Evolutionary conservation across 140 eudicot genomes (phyloP).

Genomic region (Cichorium intybus): DNA sequence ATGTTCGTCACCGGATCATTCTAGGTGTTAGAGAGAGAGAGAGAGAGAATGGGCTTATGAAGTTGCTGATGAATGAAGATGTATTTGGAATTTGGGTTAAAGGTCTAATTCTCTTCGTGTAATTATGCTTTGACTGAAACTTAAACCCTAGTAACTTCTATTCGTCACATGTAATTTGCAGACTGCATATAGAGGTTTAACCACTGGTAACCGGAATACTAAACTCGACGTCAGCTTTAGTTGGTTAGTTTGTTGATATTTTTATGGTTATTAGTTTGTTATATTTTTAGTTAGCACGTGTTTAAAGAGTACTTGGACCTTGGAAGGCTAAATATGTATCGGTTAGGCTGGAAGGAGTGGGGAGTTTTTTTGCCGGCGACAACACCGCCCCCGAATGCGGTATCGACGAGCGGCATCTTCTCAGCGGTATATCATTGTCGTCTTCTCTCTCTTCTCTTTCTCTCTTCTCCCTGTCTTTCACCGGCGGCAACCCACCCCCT

Average conservation of each 20-base stretch:
- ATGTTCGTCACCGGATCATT: slow-evolving; percentile 10
- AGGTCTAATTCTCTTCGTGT: background rate
- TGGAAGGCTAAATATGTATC: too few species aligned
- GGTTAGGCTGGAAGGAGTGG: too few species aligned
- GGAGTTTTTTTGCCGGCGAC: too few species aligned
- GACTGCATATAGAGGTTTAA: too few species aligned
- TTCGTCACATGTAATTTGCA: background rate
- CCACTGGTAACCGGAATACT: background rate
- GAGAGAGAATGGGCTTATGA: background rate
- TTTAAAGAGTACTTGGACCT: too few species aligned
- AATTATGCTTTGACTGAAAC: background rate
- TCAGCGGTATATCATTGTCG: too few species aligned
- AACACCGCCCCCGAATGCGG: too few species aligned
- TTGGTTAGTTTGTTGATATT: background rate
- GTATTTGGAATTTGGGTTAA: background rate
- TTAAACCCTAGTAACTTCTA: background rate
- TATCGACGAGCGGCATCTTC: too few species aligned
- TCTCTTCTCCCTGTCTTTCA: too few species aligned
- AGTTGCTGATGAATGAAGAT: background rate
- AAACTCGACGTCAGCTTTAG: background rate
- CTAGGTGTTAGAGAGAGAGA: background rate
- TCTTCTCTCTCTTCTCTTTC: too few species aligned
- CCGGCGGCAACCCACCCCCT: too few species aligned
- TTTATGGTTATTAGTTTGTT: background rate
- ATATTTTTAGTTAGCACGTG: background rate